Evolutionary conservation across 208 protist genomes (phyloP), one percentile per base, ranked within the genome.

Genomic region (Trichomonas vaginalis): DNA sequence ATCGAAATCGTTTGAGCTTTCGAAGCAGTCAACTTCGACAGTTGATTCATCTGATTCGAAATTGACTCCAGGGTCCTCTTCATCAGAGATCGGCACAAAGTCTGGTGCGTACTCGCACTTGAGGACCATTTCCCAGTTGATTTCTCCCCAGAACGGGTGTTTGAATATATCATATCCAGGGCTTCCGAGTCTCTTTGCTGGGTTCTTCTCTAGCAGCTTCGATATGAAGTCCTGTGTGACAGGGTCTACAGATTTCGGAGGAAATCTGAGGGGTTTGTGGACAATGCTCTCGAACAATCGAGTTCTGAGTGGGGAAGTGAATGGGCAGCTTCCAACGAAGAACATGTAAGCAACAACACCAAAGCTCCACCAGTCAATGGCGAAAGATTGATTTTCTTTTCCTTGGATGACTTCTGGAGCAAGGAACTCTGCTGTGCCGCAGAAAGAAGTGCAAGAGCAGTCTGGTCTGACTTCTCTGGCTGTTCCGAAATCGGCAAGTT

Each of bases 351-450:
- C 32, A 6, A 80, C 8, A 12, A 80, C 32, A n/a, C 62, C 62
- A n/a, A 80, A 35, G 12, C 23, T 35, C 62, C 62, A 80, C 32
- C 12, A 37, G 32, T 80, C 62, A 35, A 80, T 80, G 4, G 62
- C 23, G 62, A 37, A 80, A 80, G 23, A n/a, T 37, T 80, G 32
- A 56, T 56, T 56, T 80, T 6, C 14, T 9, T 80, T 80, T 80
- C 32, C 23, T 37, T 37, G 62, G 62, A 80, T 17, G 32, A 56
- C 96, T 95, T 35, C 49, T 45, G 21, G 96, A 95, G 48, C 97
- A 9, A 96, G 6, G 83, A 98, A 98, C 47, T 98, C 97, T 21
- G 97, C 96, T 10, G 97, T 98, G 79, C 97, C 97, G 96, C 97
- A 98, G 83, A 98, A 97, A 32, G 97, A 98, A 47, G 96, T 95